Conservation (phyloP, 306 rosid species). For the Rosa persica region DNA sequence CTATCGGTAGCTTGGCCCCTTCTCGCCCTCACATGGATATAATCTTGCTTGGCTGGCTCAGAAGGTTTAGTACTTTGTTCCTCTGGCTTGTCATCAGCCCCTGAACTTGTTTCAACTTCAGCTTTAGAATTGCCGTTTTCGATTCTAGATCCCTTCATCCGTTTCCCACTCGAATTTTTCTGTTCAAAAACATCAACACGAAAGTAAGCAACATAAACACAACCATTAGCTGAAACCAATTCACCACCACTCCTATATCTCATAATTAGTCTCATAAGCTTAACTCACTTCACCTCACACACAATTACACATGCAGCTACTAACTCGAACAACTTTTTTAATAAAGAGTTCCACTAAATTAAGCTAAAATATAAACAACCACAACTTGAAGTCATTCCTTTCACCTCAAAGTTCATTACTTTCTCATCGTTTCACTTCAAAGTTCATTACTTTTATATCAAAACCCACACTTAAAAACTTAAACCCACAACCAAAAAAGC, state of each 20-base stretch:
- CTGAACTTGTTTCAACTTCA: slow-evolving; percentile 54
- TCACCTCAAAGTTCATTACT: background rate
- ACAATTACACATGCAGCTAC: background rate
- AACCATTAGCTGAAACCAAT: slow-evolving; percentile 5
- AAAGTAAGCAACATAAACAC: background rate
- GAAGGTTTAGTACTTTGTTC: slow-evolving; percentile 47
- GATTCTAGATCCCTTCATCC: slow-evolving; percentile 42
- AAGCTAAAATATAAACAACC: slow-evolving; percentile 7
- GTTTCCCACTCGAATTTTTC: slow-evolving; percentile 51
- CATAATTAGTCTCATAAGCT: background rate
- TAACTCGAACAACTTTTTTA: background rate
- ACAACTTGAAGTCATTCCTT: background rate
- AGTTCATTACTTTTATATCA: background rate
- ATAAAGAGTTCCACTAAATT: background rate
- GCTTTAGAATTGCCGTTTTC: slow-evolving; percentile 38
- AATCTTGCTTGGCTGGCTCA: slow-evolving; percentile 78
- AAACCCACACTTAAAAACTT: too few relatives aligned
- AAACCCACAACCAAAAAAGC: background rate
- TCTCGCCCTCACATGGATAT: slow-evolving; percentile 93
- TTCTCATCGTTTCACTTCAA: background rate
- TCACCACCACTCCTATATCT: background rate
- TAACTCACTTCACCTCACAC: background rate
- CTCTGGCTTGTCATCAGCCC: slow-evolving; percentile 42
- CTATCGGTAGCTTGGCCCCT: slow-evolving; percentile 99
- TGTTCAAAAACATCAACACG: slow-evolving; percentile 21